A percentile compares a stretch with the other conserved stretches of the same genome.
Conservation (phyloP, 2,329 filamentous ascomycete genomes). For the Diaporthe capsici region DNA sequence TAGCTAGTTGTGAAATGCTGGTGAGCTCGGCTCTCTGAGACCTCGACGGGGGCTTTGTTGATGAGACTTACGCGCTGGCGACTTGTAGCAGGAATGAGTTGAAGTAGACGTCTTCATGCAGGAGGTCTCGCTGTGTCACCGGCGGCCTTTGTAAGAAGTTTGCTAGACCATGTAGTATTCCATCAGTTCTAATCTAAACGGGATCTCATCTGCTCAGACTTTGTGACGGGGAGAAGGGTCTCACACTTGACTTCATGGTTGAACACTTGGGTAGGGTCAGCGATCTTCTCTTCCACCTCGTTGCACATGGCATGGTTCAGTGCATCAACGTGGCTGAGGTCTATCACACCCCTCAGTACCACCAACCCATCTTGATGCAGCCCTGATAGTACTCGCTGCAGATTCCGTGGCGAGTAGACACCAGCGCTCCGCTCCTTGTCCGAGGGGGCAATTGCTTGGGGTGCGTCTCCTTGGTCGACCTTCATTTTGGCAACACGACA, state of each 20-base stretch:
- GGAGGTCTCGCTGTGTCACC: constrained; percentile 49
- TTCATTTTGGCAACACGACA: neutral
- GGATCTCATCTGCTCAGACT: accelerated
- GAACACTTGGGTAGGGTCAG: constrained; percentile 42
- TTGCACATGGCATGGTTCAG: constrained; percentile 43
- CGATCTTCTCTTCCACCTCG: constrained; percentile 43
- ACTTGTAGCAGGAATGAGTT: constrained; percentile 57
- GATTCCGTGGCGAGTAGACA: constrained; percentile 36
- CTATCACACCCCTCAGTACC: constrained; percentile 45
- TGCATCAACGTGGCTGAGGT: constrained; percentile 42
- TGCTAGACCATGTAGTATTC: constrained; percentile 43
- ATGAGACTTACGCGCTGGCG: constrained; percentile 52
- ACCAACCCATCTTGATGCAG: constrained; percentile 47
- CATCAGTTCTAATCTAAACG: neutral
- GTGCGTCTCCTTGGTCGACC: constrained; percentile 1
- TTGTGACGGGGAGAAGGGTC: neutral
- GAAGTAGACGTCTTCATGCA: constrained; percentile 57
- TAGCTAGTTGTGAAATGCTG: constrained; percentile 47
- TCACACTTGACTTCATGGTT: constrained; percentile 47
- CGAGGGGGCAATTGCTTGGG: constrained; percentile 36
- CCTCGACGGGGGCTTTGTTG: neutral
- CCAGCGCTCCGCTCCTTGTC: constrained; percentile 35
- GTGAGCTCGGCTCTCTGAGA: neutral
- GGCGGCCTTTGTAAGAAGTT: constrained; percentile 57
- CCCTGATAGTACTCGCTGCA: constrained; percentile 43